These are phyloP conservation scores for Daldinia grandis DNA, from an alignment of 495 filamentous ascomycete species.

Conservation along the genomic window DNA sequence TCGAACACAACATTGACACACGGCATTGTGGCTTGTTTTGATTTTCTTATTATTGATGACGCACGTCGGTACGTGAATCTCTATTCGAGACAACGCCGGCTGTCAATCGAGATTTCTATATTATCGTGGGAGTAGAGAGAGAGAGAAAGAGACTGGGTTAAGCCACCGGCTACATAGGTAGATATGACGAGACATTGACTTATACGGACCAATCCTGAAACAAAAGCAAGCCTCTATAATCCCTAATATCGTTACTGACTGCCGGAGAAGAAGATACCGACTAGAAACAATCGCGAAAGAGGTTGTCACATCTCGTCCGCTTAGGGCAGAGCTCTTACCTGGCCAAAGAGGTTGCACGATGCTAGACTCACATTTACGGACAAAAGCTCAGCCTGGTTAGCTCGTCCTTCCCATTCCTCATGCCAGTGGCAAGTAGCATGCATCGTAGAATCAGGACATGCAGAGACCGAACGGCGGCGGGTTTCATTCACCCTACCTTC, in stretches of 20 bases:
- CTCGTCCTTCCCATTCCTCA: slow-evolving; percentile 4
- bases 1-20: slow-evolving; percentile 5
- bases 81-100: neutral
- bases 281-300: slow-evolving; percentile 19
- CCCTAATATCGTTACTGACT: slow-evolving; percentile 2
- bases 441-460: slow-evolving; percentile 32
- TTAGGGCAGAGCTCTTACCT: slow-evolving; percentile 13
- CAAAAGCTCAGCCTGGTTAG: slow-evolving; percentile 27
- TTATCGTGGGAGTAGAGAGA: no score
- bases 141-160: no score
- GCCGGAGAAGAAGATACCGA: slow-evolving; percentile 10
- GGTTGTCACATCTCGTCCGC: slow-evolving; percentile 14
- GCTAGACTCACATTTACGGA: slow-evolving; percentile 10
- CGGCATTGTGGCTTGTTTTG: slow-evolving; percentile 28
- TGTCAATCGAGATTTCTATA: neutral
- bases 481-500: slow-evolving; percentile 28
- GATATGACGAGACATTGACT: neutral
- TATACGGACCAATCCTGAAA: neutral
- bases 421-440: slow-evolving; percentile 14
- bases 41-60: slow-evolving; percentile 28
- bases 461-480: slow-evolving; percentile 2
- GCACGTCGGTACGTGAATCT: slow-evolving; percentile 14
- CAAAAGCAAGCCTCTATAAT: neutral
- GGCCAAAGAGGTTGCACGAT: slow-evolving; percentile 30
- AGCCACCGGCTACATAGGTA: no score